Conservation (phyloP, 805 yeast genomes). For the Pichia thaimueangensis region DNA sequence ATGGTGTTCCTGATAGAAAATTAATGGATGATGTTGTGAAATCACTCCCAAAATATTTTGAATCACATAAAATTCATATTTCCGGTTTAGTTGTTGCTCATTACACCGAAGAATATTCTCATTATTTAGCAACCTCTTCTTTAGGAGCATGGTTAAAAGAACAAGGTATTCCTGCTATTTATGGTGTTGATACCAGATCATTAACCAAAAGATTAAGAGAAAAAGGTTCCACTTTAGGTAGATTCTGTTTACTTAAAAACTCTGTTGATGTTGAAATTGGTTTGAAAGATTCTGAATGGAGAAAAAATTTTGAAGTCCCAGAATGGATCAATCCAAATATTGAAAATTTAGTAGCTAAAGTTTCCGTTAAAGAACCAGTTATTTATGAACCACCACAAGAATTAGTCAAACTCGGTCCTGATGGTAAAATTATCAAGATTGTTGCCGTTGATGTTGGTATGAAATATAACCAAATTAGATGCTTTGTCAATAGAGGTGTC, state of each 20-base stretch:
- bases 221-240: conserved; percentile 88
- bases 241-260: conserved; percentile 59
- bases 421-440: conserved; percentile 76
- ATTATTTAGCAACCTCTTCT: conserved; percentile 86
- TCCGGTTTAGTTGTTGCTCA: conserved; percentile 97
- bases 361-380: conserved; percentile 71
- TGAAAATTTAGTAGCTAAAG: conserved; percentile 86
- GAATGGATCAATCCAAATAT: conserved; percentile 93
- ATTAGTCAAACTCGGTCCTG: conserved; percentile 47
- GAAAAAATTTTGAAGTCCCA: conserved; percentile 57
- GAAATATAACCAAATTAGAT: conserved; percentile 96
- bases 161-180: conserved; percentile 90
- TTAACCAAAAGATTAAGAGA: conserved; percentile 90
- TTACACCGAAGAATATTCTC: conserved; percentile 94
- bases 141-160: conserved; percentile 90
- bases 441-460: conserved; percentile 95
- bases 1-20: conserved; percentile 94
- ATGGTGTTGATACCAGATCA: conserved; percentile 96
- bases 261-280: conserved; percentile 12
- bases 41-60: conserved; percentile 84
- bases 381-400: conserved; percentile 65
- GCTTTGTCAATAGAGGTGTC: conserved; percentile 93
- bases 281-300: conserved; percentile 40
- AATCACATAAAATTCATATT: conserved; percentile 85
- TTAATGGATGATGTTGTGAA: conserved; percentile 67